phyloP scores from a whole-genome alignment of 306 rosid genomes.

The Quercus variabilis region DNA sequence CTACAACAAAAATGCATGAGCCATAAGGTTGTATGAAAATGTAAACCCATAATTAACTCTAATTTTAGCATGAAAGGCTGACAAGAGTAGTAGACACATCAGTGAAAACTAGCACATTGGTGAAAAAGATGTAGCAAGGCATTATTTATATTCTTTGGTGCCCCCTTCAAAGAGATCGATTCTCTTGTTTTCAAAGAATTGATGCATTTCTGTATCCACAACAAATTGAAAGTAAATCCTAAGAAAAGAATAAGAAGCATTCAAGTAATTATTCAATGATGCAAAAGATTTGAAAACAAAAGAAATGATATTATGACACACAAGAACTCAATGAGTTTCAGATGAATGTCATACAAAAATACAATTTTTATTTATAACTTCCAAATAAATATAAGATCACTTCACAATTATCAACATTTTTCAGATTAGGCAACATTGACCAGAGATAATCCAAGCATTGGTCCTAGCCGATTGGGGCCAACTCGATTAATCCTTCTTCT shows the following conservation, averaged over 20 bases:
- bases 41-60: no score
- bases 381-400: no score
- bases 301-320: no score
- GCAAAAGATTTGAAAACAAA: not conserved
- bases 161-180: slow-evolving; percentile 88
- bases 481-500: not conserved
- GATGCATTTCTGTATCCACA: slow-evolving; percentile 53
- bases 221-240: not conserved
- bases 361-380: no score
- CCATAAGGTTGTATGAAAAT: no score
- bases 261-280: not conserved
- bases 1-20: no score
- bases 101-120: not conserved
- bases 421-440: no score
- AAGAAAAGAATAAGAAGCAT: not conserved
- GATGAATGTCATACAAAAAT: no score
- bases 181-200: slow-evolving; percentile 64
- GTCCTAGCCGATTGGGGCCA: no score
- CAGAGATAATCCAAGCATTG: no score
- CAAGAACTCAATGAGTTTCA: no score
- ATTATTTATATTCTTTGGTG: slow-evolving; percentile 56
- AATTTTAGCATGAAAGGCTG: not conserved
- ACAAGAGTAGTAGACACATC: not conserved
- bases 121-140: slow-evolving; percentile 46
- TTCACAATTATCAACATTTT: no score